These are phyloP conservation scores for Bruguiera hainesii DNA, from an alignment of 441 rosid species.

Conservation along the genomic window DNA sequence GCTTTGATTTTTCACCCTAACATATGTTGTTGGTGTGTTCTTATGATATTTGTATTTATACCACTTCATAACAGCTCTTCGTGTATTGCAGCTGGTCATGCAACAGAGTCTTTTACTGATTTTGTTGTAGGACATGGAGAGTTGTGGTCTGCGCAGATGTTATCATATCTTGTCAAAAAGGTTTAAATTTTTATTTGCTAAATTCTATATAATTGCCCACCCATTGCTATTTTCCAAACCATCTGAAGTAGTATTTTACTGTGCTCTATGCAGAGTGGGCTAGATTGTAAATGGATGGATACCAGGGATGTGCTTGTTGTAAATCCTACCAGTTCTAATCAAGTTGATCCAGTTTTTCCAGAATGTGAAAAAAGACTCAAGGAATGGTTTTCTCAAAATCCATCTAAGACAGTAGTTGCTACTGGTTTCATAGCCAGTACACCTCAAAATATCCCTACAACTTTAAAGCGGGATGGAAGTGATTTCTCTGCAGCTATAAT, in stretches of 20 bases:
- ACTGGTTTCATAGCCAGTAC: conserved; percentile 99
- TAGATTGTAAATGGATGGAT: conserved; percentile 93
- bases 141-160: conserved; percentile 94
- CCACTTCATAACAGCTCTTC: conserved; percentile 6
- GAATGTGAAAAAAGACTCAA: conserved; percentile 80
- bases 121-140: conserved; percentile 97
- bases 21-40: neutral
- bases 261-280: conserved; percentile 51
- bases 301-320: conserved; percentile 92
- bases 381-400: conserved; percentile 69
- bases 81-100: conserved; percentile 83
- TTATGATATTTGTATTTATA: conserved; percentile 7
- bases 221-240: conserved; percentile 3
- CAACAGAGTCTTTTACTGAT: conserved; percentile 91
- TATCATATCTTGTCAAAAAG: conserved; percentile 81
- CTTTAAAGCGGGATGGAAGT: conserved; percentile 97
- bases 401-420: conserved; percentile 64
- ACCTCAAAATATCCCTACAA: conserved; percentile 87
- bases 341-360: conserved; percentile 87
- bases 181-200: conserved; percentile 30
- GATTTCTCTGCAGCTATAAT: conserved; percentile 98
- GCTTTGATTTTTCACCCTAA: no score
- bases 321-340: conserved; percentile 73
- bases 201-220: conserved; percentile 1
- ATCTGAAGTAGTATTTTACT: conserved; percentile 15